A percentile compares a stretch with the other conserved stretches of the same genome.
These are phyloP conservation scores for Chrysosphaeria jannelii DNA, from an alignment of 2,329 filamentous ascomycete genomes.

Conservation along the genomic window DNA sequence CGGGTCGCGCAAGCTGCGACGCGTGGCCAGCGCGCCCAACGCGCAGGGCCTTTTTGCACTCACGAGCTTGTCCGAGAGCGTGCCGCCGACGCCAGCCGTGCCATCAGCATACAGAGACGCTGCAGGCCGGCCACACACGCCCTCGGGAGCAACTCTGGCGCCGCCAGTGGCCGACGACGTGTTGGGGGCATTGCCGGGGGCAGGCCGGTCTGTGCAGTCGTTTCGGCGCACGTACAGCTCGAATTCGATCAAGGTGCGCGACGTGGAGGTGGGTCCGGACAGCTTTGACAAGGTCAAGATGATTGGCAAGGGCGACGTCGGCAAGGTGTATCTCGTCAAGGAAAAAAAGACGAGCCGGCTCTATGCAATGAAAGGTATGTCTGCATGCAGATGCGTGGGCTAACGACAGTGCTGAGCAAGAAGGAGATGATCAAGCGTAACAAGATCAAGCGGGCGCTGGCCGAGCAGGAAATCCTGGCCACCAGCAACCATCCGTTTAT, in stretches of 20 bases:
- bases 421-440: conserved; percentile 99
- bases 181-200: conserved; percentile 32
- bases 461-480: conserved; percentile 90
- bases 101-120: conserved; percentile 6
- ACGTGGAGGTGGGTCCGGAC: conserved; percentile 79
- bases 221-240: conserved; percentile 94
- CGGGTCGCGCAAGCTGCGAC: conserved; percentile 46
- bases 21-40: conserved; percentile 90
- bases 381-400: not conserved
- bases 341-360: conserved; percentile 92
- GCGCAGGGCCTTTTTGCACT: conserved; percentile 66
- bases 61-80: conserved; percentile 10
- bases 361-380: conserved; percentile 73
- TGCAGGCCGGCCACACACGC: conserved; percentile 43
- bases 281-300: conserved; percentile 99
- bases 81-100: conserved; percentile 1
- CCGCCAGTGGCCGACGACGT: conserved; percentile 15
- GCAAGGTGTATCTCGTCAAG: conserved; percentile 87
- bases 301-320: conserved; percentile 94
- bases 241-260: conserved; percentile 94
- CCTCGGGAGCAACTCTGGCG: conserved; percentile 15
- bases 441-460: conserved; percentile 95
- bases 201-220: conserved; percentile 35
- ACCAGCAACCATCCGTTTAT: conserved; percentile 99
- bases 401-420: conserved; percentile 43